phyloP scores from a whole-genome alignment of 1,284 basidiomycete species.

The Sporisorium graminicola region DNA sequence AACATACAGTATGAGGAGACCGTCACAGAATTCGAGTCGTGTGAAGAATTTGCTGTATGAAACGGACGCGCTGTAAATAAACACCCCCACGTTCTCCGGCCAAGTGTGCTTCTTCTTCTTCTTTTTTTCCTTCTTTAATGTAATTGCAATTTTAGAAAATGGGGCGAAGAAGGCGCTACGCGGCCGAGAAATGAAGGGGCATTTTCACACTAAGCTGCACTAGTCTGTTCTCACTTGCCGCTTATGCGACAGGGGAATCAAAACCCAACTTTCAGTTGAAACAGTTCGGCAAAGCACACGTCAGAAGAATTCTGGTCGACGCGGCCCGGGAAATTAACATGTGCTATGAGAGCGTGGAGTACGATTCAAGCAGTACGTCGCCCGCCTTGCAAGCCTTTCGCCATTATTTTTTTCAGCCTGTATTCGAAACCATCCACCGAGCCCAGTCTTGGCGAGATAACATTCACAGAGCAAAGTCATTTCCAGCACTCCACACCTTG shows the following conservation, averaged over 20 bases:
- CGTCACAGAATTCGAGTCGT: too few species aligned
- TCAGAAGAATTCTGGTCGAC: not conserved
- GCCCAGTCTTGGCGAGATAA: slow-evolving; percentile 1
- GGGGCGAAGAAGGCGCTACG: too few species aligned
- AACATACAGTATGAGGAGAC: too few species aligned
- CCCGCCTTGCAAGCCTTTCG: slow-evolving; percentile 2
- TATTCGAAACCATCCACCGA: slow-evolving; percentile 5
- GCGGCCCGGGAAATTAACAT: slow-evolving; percentile 1
- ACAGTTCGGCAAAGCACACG: slow-evolving; percentile 6
- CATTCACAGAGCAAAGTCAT: slow-evolving; percentile 2
- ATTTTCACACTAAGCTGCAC: not conserved
- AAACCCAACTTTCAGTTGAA: not conserved
- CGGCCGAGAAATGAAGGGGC: too few species aligned
- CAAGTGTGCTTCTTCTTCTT: too few species aligned
- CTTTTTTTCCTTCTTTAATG: too few species aligned
- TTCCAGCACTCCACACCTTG: slow-evolving; percentile 4
- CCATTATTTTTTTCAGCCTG: slow-evolving; percentile 3
- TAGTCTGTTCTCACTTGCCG: slow-evolving; percentile 4
- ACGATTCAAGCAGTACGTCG: slow-evolving; percentile 3
- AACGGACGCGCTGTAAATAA: too few species aligned
- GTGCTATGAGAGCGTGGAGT: slow-evolving; percentile 6
- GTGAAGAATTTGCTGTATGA: too few species aligned
- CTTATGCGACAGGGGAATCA: slow-evolving; percentile 1
- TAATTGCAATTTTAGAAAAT: too few species aligned
- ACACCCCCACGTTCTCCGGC: too few species aligned